phyloP scores from a whole-genome alignment of 2,329 filamentous ascomycete genomes.

The Coccinonectria pachysandricola region DNA sequence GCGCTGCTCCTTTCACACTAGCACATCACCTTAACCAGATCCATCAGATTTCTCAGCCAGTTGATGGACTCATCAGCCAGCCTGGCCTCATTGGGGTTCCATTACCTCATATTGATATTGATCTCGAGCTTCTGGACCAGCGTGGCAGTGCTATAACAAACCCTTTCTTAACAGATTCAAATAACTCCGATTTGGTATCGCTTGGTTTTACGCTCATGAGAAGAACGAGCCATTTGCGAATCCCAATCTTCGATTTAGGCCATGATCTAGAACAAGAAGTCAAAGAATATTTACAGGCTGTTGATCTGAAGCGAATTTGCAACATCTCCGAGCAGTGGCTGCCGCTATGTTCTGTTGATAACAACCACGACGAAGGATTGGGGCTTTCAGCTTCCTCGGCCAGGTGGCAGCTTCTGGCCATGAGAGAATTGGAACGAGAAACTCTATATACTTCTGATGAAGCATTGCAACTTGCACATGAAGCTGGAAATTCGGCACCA shows the following conservation, averaged over 20 bases:
- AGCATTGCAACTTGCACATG: not conserved
- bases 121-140: constrained; percentile 3
- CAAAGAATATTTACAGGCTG: constrained; percentile 9
- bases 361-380: constrained; percentile 19
- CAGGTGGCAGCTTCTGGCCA: constrained; percentile 15
- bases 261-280: constrained; percentile 12
- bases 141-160: not conserved
- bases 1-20: no score
- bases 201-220: constrained; percentile 1
- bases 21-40: no score
- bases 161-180: not conserved
- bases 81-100: constrained; percentile 6
- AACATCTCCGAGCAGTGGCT: constrained; percentile 20
- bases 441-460: constrained; percentile 2
- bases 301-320: constrained; percentile 10
- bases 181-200: not conserved
- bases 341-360: constrained; percentile 15
- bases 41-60: no score
- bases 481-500: no score
- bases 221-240: constrained; percentile 5
- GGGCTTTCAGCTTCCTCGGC: constrained; percentile 12
- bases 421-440: constrained; percentile 19
- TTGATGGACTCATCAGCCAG: constrained; percentile 15
- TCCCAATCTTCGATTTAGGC: constrained; percentile 16
- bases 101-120: constrained; percentile 9